These are phyloP conservation scores for Forsythia viridissima DNA, from an alignment of 257 asterid species.

Conservation along the genomic window DNA sequence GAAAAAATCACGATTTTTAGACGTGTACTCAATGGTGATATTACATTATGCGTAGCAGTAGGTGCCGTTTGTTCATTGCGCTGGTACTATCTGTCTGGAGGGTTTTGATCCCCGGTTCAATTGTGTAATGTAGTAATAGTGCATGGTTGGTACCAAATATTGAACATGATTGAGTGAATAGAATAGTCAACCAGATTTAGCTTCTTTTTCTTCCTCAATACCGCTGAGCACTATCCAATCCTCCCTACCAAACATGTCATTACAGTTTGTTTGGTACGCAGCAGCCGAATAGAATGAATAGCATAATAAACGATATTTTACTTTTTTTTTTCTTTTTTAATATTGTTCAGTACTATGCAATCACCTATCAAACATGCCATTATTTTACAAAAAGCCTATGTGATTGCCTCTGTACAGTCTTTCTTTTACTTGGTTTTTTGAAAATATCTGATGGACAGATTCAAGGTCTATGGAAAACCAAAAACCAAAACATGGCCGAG, in stretches of 20 bases:
- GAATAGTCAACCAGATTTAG: too few relatives aligned
- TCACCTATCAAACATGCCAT: neutral
- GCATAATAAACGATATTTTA: neutral
- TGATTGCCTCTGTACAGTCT: neutral
- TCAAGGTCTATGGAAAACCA: constrained; percentile 62
- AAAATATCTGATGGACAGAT: constrained; percentile 35
- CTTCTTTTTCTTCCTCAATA: too few relatives aligned
- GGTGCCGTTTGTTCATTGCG: too few relatives aligned
- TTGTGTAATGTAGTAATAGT: neutral
- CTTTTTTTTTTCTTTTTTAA: neutral
- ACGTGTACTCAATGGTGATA: too few relatives aligned
- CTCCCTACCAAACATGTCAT: neutral
- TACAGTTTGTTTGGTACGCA: neutral
- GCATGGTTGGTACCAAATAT: neutral
- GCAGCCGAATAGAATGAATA: neutral
- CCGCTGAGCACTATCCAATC: neutral
- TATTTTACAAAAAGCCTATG: neutral
- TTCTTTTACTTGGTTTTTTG: neutral
- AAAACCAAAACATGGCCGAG: constrained; percentile 83
- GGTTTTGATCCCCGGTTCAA: neutral
- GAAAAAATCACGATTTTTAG: neutral
- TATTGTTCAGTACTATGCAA: neutral
- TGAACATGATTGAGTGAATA: too few relatives aligned
- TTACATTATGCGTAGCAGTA: too few relatives aligned
- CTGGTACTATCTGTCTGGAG: too few relatives aligned